Evolutionary conservation across 2,329 filamentous ascomycete genomes (phyloP).

Genomic region (Cladosporium sp.): DNA sequence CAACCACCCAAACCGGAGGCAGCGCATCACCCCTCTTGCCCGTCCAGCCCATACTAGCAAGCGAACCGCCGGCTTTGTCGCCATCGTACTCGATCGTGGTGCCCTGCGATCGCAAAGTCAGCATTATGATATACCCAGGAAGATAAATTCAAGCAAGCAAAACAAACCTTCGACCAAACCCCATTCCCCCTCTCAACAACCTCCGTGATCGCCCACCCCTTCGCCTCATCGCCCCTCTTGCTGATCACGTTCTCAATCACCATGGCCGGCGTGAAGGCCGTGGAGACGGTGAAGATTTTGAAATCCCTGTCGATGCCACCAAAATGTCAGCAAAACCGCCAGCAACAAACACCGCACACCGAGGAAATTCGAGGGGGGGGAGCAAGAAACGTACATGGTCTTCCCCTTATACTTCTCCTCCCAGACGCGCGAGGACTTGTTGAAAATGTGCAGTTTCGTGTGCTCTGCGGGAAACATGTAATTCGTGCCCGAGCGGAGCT

Average conservation of each 20-base stretch:
- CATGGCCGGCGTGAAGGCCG: conserved; percentile 21
- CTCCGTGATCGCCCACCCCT: conserved; percentile 31
- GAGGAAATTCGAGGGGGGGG: not conserved
- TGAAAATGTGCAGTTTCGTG: conserved; percentile 30
- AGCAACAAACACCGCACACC: no score
- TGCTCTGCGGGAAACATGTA: conserved; percentile 26
- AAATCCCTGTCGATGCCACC: conserved; percentile 18
- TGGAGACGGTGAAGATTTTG: conserved; percentile 32
- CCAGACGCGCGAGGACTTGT: conserved; percentile 24
- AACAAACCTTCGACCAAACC: conserved; percentile 27
- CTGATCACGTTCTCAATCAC: conserved; percentile 30
- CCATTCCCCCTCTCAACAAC: conserved; percentile 30
- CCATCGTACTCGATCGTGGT: conserved; percentile 25
- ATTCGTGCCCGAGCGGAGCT: conserved; percentile 22
- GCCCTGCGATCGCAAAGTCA: conserved; percentile 17
- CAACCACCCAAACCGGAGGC: conserved; percentile 34
- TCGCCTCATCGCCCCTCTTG: conserved; percentile 15
- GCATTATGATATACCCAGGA: not conserved
- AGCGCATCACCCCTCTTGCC: conserved; percentile 25
- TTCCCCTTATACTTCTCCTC: conserved; percentile 20
- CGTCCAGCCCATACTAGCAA: conserved; percentile 31
- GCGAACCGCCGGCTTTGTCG: conserved; percentile 26
- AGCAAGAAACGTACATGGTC: conserved; percentile 12
- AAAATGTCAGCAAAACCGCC: not conserved
- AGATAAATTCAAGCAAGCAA: not conserved